Percentiles rank a stretch among this genome's conserved stretches.
Conservation (phyloP, 2,329 filamentous ascomycete genomes). For the Colletotrichum sp. region DNA sequence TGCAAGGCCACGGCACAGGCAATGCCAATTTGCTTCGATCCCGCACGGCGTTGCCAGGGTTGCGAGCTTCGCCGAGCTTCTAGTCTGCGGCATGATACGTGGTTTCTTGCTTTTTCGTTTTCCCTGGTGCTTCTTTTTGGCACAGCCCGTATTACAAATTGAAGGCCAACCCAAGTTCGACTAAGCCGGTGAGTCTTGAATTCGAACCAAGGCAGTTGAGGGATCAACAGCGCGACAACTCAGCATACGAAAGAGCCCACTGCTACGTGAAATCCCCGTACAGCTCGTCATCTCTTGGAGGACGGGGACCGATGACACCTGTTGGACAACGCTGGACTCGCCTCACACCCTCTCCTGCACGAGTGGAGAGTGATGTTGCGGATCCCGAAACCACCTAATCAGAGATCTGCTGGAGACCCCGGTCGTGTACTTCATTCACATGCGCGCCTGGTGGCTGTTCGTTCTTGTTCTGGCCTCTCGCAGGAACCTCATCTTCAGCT, state of each 20-base stretch:
- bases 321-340: not conserved
- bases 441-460: not conserved
- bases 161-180: not conserved
- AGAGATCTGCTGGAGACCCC: not conserved
- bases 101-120: not conserved
- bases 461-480: not conserved
- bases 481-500: not conserved
- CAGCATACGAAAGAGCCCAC: not conserved
- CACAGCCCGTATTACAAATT: not conserved
- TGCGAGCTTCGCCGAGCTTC: not conserved
- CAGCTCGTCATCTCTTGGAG: not conserved
- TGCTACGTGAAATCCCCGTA: not conserved
- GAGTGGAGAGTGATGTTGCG: not conserved
- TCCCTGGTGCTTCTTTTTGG: not conserved
- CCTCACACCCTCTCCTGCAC: not conserved
- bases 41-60: not conserved
- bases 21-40: not conserved
- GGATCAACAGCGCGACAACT: not conserved
- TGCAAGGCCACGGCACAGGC: not conserved
- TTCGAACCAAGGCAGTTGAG: not conserved
- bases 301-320: not conserved
- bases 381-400: slow-evolving; percentile 7
- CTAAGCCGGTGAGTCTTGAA: not conserved
- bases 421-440: not conserved
- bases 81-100: not conserved